Base-by-base conservation (phyloP, 192 early-diverging fungal species). In the Phlyctochytrium arcticum region DNA sequence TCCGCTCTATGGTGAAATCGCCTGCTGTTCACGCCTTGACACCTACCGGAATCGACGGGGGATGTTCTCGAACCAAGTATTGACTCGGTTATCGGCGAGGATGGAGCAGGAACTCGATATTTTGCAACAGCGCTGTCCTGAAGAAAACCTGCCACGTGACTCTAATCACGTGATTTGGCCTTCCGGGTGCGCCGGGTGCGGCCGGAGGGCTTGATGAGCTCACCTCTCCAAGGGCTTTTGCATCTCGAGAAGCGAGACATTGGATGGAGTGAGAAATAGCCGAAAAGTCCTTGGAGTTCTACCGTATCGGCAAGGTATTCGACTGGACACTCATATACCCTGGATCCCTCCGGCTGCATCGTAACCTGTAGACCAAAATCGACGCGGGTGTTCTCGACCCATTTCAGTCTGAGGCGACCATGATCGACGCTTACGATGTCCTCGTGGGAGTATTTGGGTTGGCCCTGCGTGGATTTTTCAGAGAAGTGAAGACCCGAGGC, bases 401-500 rank as follows among this genome's bases (percentile, higher is more conserved):
- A n/a, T n/a, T n/a, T n/a, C n/a, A n/a, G n/a, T 44, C 33, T 12
- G 17, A 17, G 17, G 54, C 54, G 35, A 26, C 5, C 39, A 65
- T 58, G 65, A 23, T 49, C 65, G n/a, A n/a, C 19, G 21, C 54
- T 23, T 64, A 64, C 62, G 62, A 64, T 23, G 10, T 64, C 15
- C 55, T 66, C 42, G 36, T 57, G 5, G 27, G 30, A 23, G 33
- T 63, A 29, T 75, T 75, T 49, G 24, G 30, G 17, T 21, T 54
- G 9, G 65, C 54, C 19, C 49, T 78, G n/a, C 36, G 60, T 21
- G 47, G 68, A 44, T 78, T 74, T 56, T 96, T 98, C 67, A 76
- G 94, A 27, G 96, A 98, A 75, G 88, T 98, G 55, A 83, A 86
- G 35, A 83, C 85, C 17, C 81, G 92, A 24, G 91, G 90, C 59